Evolutionary conservation across 371 early-diverging fungal genomes (phyloP), one percentile per base, ranked within the genome.

Genomic region (Mortierella sp.): DNA sequence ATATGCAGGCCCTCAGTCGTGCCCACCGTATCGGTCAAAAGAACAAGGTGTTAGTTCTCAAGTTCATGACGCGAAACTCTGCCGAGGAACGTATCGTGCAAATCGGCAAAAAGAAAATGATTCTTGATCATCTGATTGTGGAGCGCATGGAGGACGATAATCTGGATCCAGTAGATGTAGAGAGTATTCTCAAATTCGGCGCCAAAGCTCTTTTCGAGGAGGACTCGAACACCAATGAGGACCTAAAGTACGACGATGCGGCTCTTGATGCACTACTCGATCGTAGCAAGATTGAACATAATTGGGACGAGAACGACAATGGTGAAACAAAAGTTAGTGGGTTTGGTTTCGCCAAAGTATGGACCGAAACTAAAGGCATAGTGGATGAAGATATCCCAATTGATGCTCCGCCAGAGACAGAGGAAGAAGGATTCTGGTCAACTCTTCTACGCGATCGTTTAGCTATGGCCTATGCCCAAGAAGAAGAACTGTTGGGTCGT

Each of bases 1-100:
- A 93, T 85, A 86, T 92, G 86, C 93, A 97, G 85, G 99, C 99
- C 20, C 93, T 97, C 80, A 93, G 93, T 24, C 90, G 99, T 40
- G 96, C 97, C 2, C 96, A 98, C 81, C 93, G 99, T 66, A 97
- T 98, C 20, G 99, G 99, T 0, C 99, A 99, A 84, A 93, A 85
- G n/a, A 92, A 91, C 54, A 92, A 93, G 32, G 97, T 99, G 1
- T 78, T 94, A 40, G 93, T 95, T 3, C 90, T 95, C 77, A 93
- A 95, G 66, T 87, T 99, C 32, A 93, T 98, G 78, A 96, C 97
- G 0, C 85, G 92, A 39, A 89, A 93, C 52, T 89, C 93, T 2
- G 90, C 90, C 0, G 91, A 92, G 65, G 95, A 95, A 76, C 88
- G 88, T 18, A 96, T 98, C 55, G 84, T 97, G 16, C 91, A 95